Base-by-base conservation (phyloP, 805 yeast species). In the Metschnikowia vanudenii region DNA sequence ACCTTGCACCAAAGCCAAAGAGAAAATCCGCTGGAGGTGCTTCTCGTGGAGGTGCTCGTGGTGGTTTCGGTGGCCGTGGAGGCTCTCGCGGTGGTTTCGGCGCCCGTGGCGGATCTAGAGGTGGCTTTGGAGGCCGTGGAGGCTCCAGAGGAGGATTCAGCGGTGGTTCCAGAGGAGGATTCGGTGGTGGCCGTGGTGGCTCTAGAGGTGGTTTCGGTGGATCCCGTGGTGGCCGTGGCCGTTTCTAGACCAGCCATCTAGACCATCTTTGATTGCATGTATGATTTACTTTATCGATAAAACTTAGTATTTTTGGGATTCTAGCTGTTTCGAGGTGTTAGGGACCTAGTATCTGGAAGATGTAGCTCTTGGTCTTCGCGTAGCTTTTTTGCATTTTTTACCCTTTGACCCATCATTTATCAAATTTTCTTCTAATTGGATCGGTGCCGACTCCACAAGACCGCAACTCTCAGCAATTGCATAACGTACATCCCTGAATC, bases 1-100 rank as follows among this genome's bases (percentile, higher is more conserved):
- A 80, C 46, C 80, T 80, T 39, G 92, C 91, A 34, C 94, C 96
- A 54, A 85, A 85, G 64, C 84, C 86, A 57, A 81, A 85, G 67
- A 84, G 76, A 72, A 83, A 81, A 75, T 76, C 83, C 69, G 74
- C 81, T 59, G 73, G 78, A 36, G 56, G 54, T 14, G 56, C 53
- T 24, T 75, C 79, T 49, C 80, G 82, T 50, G 79, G 81, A 37
- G 58, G 64, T 28, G 60, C 63, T 33, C 66, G 75, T 35, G 73
- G 73, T 33, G 69, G 72, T 39, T 50, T 50, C 26, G 53, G 60
- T 17, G 58, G 67, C 37, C 51, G 62, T 37, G 73, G 77, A 17
- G 73, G 72, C 18, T 49, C 51, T 42, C 54, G 77, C 36, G 78
- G 81, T 37, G 76, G 63, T n/a, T 52, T 52, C 30, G 55, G 61